These are phyloP conservation scores for Malus sylvestris DNA, from an alignment of 306 rosid species.

Conservation along the genomic window DNA sequence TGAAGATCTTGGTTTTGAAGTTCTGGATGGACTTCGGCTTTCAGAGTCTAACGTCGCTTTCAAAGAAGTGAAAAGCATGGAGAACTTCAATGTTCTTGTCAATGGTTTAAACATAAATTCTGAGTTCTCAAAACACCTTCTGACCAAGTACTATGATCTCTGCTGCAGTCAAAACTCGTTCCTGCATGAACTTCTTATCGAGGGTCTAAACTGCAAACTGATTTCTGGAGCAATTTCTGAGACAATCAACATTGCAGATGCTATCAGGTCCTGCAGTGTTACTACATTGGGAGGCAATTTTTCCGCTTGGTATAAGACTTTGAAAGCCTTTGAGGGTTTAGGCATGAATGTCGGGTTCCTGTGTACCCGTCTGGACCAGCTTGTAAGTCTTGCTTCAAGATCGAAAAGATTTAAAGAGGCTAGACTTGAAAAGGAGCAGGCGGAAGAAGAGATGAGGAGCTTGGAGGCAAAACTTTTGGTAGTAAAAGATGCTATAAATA, in stretches of 20 bases:
- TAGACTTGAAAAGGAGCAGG: conserved; percentile 10
- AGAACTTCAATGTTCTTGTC: conserved; percentile 29
- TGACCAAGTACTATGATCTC: conserved; percentile 41
- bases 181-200: conserved; percentile 37
- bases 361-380: conserved; percentile 22
- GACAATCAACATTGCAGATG: conserved; percentile 45
- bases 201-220: conserved; percentile 40
- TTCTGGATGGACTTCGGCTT: conserved; percentile 15
- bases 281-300: conserved; percentile 18
- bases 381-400: conserved; percentile 20
- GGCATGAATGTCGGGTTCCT: conserved; percentile 54
- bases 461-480: conserved; percentile 13
- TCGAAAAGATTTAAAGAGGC: conserved; percentile 18
- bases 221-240: conserved; percentile 42
- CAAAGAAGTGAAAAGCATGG: conserved; percentile 28
- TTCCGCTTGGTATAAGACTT: conserved; percentile 35
- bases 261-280: conserved; percentile 41
- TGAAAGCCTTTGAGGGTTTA: conserved; percentile 34
- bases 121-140: conserved; percentile 22
- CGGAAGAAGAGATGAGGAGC: conserved; percentile 10
- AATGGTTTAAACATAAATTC: conserved; percentile 39
- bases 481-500: conserved; percentile 2
- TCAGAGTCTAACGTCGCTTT: conserved; percentile 22
- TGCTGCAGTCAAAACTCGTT: conserved; percentile 42
- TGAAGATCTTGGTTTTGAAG: conserved; percentile 11